phyloP scores from a whole-genome alignment of 1,284 basidiomycete species.

The Rhodotorula sp. region DNA sequence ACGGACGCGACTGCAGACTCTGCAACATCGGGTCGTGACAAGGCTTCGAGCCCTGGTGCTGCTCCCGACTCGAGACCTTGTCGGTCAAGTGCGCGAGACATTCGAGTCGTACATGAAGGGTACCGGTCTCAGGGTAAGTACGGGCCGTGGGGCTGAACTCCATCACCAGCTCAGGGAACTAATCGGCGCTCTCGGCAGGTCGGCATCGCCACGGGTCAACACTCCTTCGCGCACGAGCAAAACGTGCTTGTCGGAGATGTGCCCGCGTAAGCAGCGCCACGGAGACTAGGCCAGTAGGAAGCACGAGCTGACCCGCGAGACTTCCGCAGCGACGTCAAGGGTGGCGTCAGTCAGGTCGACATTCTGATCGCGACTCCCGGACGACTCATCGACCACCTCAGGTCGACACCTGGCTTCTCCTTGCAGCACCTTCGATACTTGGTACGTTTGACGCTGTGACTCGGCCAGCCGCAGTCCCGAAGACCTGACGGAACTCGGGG shows the following conservation, averaged over 20 bases:
- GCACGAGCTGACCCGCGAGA: conserved; percentile 53
- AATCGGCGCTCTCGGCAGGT: conserved; percentile 54
- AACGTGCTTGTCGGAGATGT: conserved; percentile 62
- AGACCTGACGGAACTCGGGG: conserved; percentile 1
- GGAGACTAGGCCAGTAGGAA: background rate
- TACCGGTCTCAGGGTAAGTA: conserved; percentile 76
- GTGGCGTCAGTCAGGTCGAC: conserved; percentile 82
- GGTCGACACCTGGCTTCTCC: conserved; percentile 82
- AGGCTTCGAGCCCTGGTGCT: conserved; percentile 87
- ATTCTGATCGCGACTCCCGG: conserved; percentile 95
- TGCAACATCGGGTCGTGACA: conserved; percentile 70
- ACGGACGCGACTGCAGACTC: conserved; percentile 54
- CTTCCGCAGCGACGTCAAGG: conserved; percentile 33
- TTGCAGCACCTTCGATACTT: conserved; percentile 91
- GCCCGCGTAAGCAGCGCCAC: conserved; percentile 51
- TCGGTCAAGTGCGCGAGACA: conserved; percentile 85
- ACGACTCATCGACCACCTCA: conserved; percentile 87
- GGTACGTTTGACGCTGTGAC: conserved; percentile 51
- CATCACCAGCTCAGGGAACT: background rate
- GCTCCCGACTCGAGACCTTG: conserved; percentile 92
- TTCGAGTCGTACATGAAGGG: conserved; percentile 82
- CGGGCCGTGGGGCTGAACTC: background rate
- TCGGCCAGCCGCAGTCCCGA: background rate
- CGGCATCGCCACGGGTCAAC: conserved; percentile 74
- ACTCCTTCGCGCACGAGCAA: conserved; percentile 80